phyloP scores from a whole-genome alignment of 768 basidiomycete species.

The Neoboletus brunneissimus region DNA sequence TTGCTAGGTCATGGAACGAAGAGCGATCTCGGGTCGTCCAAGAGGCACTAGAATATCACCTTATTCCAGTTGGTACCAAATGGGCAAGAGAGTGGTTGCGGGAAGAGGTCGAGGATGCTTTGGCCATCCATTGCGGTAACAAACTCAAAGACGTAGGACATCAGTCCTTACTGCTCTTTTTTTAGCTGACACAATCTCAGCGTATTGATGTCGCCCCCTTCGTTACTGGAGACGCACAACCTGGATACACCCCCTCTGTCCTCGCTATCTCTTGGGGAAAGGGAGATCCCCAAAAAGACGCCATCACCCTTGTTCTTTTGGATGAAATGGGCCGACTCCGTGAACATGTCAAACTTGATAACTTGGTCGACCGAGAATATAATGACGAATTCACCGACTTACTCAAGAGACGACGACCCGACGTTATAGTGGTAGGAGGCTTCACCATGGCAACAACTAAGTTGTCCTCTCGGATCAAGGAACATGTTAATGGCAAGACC shows the following conservation, averaged over 20 bases:
- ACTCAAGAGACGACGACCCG: constrained; percentile 78
- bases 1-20: constrained; percentile 88
- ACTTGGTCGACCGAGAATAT: constrained; percentile 68
- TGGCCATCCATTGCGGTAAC: constrained; percentile 66
- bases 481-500: constrained; percentile 39
- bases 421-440: constrained; percentile 87
- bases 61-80: constrained; percentile 82
- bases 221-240: constrained; percentile 54
- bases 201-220: constrained; percentile 83
- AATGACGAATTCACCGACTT: constrained; percentile 77
- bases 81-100: constrained; percentile 88
- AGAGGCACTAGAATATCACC: constrained; percentile 72
- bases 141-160: constrained; percentile 67
- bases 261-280: constrained; percentile 93
- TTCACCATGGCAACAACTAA: constrained; percentile 80
- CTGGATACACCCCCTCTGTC: constrained; percentile 73
- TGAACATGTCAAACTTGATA: constrained; percentile 88
- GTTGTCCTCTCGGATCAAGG: constrained; percentile 63
- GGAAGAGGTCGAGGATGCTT: constrained; percentile 84
- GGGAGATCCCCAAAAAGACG: constrained; percentile 91
- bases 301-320: constrained; percentile 78
- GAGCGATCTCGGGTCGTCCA: constrained; percentile 76
- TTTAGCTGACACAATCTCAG: constrained; percentile 40
- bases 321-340: constrained; percentile 88
- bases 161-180: background rate